Base-by-base conservation (phyloP, 2,329 filamentous ascomycete genomes). In the Nothophoma quercina region DNA sequence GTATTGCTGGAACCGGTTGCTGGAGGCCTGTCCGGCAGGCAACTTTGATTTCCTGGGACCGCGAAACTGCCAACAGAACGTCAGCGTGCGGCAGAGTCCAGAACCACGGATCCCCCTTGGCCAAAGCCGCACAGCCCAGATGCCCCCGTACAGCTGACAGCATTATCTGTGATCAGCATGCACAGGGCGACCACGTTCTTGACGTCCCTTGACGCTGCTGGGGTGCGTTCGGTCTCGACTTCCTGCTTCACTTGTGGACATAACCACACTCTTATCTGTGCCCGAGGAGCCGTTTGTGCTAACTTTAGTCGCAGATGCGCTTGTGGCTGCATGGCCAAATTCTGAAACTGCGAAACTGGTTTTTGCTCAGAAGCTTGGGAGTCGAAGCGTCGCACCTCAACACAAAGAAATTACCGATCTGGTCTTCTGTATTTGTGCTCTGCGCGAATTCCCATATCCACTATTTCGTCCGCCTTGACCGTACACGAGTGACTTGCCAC, bases 81-180 rank as follows among this genome's bases (percentile, higher is more conserved):
- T 48, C 43, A 48, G 43, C 39, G 32, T 34, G 50, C 33, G 50
- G 50, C 28, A 53, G 38, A 53, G 43, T 44, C 50, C 43, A 53
- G 43, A 53, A 28, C 30, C 43, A 28, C 25, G 32, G 33, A n/a
- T 26, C 19, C 16, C 18, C 23, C 32, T 48, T 39, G 50, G 36
- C 33, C 26, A 47, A 32, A 43, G 33, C 9, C 15, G 33, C 38
- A 47, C 43, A 53, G 39, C 43, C 42, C 50, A 39, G 28, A 30
- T 29, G 16, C 16, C 26, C 38, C 18, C 22, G 15, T 25, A 25
- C 43, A 44, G 50, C 50, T 53, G 50, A 48, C 43, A 3, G 38
- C 32, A 21, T 39, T 47, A 48, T 47, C 32, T 39, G 36, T 29
- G 39, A 53, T 25, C 33, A 47, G 23, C 42, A 34, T 43, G 42